phyloP scores from a whole-genome alignment of 2,329 filamentous ascomycete species.

The Gnomoniopsis sp. region DNA sequence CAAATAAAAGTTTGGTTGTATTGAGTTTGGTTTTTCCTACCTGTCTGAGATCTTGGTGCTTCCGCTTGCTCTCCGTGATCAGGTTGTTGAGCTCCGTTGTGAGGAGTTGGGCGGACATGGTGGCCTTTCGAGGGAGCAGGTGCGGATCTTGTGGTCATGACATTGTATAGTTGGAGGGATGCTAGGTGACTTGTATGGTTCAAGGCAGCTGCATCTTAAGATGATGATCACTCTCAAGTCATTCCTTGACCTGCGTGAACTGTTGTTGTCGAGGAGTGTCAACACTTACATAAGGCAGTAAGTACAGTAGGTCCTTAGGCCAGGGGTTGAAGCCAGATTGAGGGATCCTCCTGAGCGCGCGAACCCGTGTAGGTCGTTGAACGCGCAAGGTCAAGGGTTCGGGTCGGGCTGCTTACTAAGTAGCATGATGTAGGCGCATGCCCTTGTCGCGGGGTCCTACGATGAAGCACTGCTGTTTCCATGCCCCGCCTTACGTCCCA shows the following conservation, averaged over 20 bases:
- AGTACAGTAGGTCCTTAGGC: not conserved
- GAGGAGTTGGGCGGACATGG: slow-evolving; percentile 89
- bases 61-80: slow-evolving; percentile 93
- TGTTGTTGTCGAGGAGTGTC: not conserved
- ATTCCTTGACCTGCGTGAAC: not conserved
- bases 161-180: not conserved
- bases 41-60: slow-evolving; percentile 84
- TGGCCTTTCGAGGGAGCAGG: slow-evolving; percentile 27
- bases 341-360: not conserved
- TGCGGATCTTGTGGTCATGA: not conserved
- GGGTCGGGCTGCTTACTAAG: not conserved
- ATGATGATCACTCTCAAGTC: not conserved
- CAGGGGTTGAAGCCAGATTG: not conserved
- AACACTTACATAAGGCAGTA: too few species aligned
- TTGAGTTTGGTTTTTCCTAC: slow-evolving; percentile 39
- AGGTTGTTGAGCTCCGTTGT: slow-evolving; percentile 84
- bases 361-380: not conserved
- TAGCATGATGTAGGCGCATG: not conserved
- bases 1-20: not conserved
- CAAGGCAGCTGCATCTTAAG: not conserved
- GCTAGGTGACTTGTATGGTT: not conserved
- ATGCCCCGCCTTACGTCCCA: not conserved
- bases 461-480: too few species aligned
- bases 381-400: not conserved
- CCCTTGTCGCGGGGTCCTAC: too few species aligned